These are phyloP conservation scores for Aureobasidium sp. DNA, from an alignment of 2,329 filamentous ascomycete species.

Conservation along the genomic window DNA sequence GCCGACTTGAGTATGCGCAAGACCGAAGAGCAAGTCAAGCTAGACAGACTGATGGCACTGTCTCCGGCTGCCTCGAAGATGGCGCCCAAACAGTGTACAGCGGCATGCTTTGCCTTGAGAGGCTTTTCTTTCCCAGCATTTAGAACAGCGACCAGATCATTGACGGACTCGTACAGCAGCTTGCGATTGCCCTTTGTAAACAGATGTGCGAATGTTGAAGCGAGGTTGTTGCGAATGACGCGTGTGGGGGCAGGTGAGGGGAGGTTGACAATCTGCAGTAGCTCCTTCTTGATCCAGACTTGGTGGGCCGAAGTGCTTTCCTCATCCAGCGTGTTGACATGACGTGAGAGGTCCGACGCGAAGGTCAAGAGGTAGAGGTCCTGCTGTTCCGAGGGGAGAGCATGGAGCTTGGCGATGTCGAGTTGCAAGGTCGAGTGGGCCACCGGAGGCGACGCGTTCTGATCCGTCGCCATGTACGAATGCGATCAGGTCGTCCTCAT, in stretches of 20 bases:
- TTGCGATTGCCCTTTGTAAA: conserved; percentile 83
- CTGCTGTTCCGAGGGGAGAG: conserved; percentile 87
- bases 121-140: conserved; percentile 76
- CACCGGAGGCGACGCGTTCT: conserved; percentile 10
- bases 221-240: conserved; percentile 83
- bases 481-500: conserved; percentile 1
- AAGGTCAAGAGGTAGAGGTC: conserved; percentile 90
- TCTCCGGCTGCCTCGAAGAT: conserved; percentile 90
- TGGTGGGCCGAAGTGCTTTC: conserved; percentile 85
- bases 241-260: conserved; percentile 73
- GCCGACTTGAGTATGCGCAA: conserved; percentile 75
- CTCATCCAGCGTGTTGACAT: conserved; percentile 65
- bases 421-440: conserved; percentile 49
- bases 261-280: conserved; percentile 87
- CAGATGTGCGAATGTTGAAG: conserved; percentile 73
- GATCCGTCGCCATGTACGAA: conserved; percentile 10
- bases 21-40: conserved; percentile 63
- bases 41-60: conserved; percentile 78
- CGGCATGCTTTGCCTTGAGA: conserved; percentile 74
- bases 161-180: conserved; percentile 87
- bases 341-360: conserved; percentile 71
- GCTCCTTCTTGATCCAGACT: conserved; percentile 84
- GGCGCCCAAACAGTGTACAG: conserved; percentile 77
- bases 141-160: conserved; percentile 70
- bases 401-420: conserved; percentile 81